Conservation (phyloP, 306 rosid genomes). For the Rubus parviflorus region DNA sequence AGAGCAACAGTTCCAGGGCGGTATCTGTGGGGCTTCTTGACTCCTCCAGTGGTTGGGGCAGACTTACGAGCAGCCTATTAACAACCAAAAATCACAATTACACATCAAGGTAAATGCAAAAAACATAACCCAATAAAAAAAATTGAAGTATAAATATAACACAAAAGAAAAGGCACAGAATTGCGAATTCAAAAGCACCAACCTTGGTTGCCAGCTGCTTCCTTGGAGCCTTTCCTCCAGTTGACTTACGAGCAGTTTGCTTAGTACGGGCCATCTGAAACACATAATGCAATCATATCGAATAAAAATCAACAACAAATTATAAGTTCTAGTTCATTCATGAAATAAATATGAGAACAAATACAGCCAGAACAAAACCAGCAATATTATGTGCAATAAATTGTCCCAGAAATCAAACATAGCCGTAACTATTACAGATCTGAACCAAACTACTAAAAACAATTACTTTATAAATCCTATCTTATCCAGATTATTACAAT, state of each 20-base stretch:
- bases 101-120: neutral
- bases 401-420: neutral
- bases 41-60: constrained; percentile 96
- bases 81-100: accelerated
- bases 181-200: neutral
- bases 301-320: neutral
- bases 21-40: constrained; percentile 93
- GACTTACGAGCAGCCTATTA: constrained; percentile 94
- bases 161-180: neutral
- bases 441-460: neutral
- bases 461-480: neutral
- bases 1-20: constrained; percentile 97
- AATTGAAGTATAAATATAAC: accelerated
- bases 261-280: constrained; percentile 94
- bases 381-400: neutral
- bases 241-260: constrained; percentile 96
- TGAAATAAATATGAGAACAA: neutral
- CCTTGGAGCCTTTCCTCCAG: constrained; percentile 95
- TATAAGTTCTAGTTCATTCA: neutral
- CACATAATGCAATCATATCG: neutral
- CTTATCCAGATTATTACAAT: neutral
- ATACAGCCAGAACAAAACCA: neutral
- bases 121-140: neutral
- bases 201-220: constrained; percentile 99
- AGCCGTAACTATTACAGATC: neutral